Base-by-base conservation (phyloP, 1,139 yeast genomes). In the Nakaseomyces sp. region DNA sequence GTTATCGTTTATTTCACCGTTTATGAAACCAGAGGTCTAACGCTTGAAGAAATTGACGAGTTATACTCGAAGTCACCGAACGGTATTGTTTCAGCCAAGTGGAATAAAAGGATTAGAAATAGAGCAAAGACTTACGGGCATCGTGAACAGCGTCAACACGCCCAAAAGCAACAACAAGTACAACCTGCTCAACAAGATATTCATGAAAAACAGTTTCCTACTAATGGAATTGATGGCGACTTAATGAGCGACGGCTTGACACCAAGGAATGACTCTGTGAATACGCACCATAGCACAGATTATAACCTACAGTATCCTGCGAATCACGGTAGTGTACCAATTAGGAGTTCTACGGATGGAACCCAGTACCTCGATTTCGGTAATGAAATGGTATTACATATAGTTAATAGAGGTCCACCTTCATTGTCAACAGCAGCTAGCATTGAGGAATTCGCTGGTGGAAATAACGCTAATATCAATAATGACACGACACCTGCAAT, bases 11-110 rank as follows among this genome's bases (percentile, higher is more conserved):
- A 74, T 66, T 74, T 80, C 53, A 70, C 75, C 47, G 83, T 83
- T 44, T 81, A 77, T 53, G 93, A 84, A 64, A 83, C 93, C 26
- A 79, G 79, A 64, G 89, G 89, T 24, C 68, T 81, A 46, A 72
- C 82, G 12, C 70, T 84, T 60, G 94, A 84, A 64, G 85, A 82
- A 54, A 81, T 83, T 51, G 85, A 81, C 63, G 82, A 79, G 52
- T 64, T 85, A 60, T 82, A 79, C 48, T 75, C 76, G 28, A 51
- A 54, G 8, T 63, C 70, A 33, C 59, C 67, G 13, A 61, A 43
- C 45, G 55, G 65, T 13, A 58, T 67, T 57, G 63, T 50, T 16
- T 63, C 67, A 1, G 43, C 45, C 6, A 50, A 55, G 35, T 61
- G 64, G 57, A 63, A 60, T 43, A 51, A 48, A 20, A 45, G 40